Evolutionary conservation across 2,329 filamentous ascomycete genomes (phyloP).

Genomic region (Stachybotrys chlorohalonatus): DNA sequence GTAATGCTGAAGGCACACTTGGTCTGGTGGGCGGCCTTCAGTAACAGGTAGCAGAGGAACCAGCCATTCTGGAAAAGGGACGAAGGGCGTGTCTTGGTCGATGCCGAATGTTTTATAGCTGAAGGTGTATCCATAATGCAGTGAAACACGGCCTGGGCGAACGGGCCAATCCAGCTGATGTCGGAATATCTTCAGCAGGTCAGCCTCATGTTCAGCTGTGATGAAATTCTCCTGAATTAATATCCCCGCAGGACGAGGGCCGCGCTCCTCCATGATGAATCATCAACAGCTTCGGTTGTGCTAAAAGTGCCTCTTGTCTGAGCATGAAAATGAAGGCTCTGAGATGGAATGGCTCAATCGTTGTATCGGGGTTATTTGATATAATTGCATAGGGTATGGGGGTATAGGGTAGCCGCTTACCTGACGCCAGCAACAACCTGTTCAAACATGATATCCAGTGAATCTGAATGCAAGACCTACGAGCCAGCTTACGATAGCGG

Average conservation of each 20-base stretch:
- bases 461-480: too few relatives aligned
- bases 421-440: background rate
- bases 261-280: conserved; percentile 14
- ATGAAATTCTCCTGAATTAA: conserved; percentile 39
- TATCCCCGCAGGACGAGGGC: conserved; percentile 23
- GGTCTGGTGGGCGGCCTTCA: conserved; percentile 38
- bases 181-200: conserved; percentile 31
- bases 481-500: too few relatives aligned
- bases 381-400: background rate
- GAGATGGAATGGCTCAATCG: background rate
- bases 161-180: conserved; percentile 36
- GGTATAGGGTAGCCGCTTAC: background rate
- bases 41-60: conserved; percentile 34
- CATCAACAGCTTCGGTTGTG: background rate
- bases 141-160: conserved; percentile 34
- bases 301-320: background rate
- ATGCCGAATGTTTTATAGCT: conserved; percentile 50
- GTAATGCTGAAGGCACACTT: conserved; percentile 53
- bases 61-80: conserved; percentile 42
- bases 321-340: background rate
- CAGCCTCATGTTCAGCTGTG: conserved; percentile 31
- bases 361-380: background rate
- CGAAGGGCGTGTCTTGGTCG: conserved; percentile 38
- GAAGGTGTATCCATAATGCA: conserved; percentile 49
- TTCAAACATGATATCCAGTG: background rate